Evolutionary conservation across 345 rosid species (phyloP).

Genomic region (Fremontodendron californicum): DNA sequence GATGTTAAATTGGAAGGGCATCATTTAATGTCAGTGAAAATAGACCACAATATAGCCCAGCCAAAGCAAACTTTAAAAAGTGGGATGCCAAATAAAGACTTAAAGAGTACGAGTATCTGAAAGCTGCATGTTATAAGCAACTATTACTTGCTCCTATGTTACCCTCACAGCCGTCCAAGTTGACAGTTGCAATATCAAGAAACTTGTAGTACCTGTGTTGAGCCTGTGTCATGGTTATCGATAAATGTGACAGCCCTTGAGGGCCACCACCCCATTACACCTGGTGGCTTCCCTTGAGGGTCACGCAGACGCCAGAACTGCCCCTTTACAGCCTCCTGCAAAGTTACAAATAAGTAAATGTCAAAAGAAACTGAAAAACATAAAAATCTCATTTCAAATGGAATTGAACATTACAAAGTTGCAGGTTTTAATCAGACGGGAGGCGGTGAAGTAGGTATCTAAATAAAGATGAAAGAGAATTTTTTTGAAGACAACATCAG

Average conservation of each 20-base stretch:
- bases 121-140: neutral
- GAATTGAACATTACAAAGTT: neutral
- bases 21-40: neutral
- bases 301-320: constrained; percentile 82
- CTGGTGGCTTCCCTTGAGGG: constrained; percentile 82
- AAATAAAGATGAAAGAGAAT: neutral
- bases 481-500: neutral
- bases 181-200: neutral
- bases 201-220: constrained; percentile 58
- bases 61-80: neutral
- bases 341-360: constrained; percentile 7
- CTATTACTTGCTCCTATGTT: neutral
- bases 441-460: neutral
- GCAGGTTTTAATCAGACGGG: neutral
- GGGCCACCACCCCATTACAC: constrained; percentile 96
- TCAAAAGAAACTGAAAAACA: neutral
- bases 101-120: neutral
- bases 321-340: constrained; percentile 86
- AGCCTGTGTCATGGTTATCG: constrained; percentile 94
- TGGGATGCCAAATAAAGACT: neutral
- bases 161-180: neutral
- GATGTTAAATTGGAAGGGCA: neutral
- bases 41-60: neutral
- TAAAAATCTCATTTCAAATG: neutral
- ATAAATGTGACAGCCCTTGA: constrained; percentile 84